phyloP scores from a whole-genome alignment of 139 green algal genomes.

The Micromonas pusilla region DNA sequence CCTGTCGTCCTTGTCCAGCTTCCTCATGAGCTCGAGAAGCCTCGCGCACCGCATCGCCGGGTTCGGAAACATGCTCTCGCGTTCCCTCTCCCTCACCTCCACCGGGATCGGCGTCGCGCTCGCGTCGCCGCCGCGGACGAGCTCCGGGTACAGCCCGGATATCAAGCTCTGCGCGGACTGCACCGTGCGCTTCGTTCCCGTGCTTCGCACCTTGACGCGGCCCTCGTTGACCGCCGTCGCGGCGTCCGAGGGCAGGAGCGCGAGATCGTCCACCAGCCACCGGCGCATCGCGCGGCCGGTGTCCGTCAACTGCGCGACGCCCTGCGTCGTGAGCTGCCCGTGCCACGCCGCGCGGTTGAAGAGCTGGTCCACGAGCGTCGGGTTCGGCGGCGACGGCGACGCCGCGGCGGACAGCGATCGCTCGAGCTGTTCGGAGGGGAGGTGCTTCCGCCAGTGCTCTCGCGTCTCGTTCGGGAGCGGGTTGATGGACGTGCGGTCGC shows the following conservation, averaged over 20 bases:
- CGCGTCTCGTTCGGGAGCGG: neutral
- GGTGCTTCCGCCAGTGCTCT: neutral
- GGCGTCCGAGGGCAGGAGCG: neutral
- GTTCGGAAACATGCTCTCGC: constrained; percentile 18
- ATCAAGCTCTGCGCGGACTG: neutral
- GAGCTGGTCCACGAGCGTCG: neutral
- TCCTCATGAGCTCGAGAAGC: neutral
- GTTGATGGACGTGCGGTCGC: constrained; percentile 14
- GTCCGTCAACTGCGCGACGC: neutral
- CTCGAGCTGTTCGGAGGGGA: neutral
- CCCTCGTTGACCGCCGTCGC: neutral
- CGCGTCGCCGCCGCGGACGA: too few species aligned
- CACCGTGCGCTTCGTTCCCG: neutral
- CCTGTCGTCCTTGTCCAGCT: neutral
- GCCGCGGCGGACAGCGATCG: neutral
- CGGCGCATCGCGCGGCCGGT: neutral
- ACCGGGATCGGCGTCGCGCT: neutral
- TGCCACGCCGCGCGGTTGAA: constrained; percentile 1
- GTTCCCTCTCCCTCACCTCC: neutral
- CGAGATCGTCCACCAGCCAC: neutral
- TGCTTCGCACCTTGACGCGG: neutral
- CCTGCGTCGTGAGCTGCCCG: constrained; percentile 1
- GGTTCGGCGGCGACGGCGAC: neutral
- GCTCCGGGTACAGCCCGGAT: neutral
- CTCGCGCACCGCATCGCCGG: neutral